phyloP scores from a whole-genome alignment of 768 basidiomycete genomes.

The Podaxis mareebaensis region DNA sequence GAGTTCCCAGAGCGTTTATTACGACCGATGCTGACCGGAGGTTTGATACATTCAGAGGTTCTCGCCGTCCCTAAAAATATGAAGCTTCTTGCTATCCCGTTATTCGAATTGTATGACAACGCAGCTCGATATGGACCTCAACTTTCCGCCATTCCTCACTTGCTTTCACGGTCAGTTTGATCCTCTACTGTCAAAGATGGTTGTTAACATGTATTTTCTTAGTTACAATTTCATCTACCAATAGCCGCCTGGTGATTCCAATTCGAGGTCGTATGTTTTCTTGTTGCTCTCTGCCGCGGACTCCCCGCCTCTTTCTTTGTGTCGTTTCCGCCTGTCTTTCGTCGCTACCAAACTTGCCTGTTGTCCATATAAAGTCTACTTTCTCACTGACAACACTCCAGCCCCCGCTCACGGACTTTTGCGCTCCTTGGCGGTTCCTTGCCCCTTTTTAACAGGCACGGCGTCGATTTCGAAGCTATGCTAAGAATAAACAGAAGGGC shows the following conservation, averaged over 20 bases:
- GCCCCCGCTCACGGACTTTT: too few relatives aligned
- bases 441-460: too few relatives aligned
- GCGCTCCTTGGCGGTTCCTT: background rate
- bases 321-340: background rate
- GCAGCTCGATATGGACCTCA: slow-evolving; percentile 95
- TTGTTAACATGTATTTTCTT: slow-evolving; percentile 60
- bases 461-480: too few relatives aligned
- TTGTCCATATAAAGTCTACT: background rate
- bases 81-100: slow-evolving; percentile 95
- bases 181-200: background rate
- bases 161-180: slow-evolving; percentile 53
- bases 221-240: slow-evolving; percentile 85
- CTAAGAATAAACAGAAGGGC: too few relatives aligned
- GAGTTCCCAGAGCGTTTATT: background rate
- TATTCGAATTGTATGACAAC: slow-evolving; percentile 98
- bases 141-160: slow-evolving; percentile 89
- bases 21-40: background rate
- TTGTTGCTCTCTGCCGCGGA: background rate
- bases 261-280: background rate
- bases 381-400: background rate
- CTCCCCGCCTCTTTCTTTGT: background rate
- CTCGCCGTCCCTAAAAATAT: slow-evolving; percentile 98
- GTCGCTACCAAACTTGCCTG: background rate
- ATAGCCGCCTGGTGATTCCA: slow-evolving; percentile 25
- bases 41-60: slow-evolving; percentile 59